These are phyloP conservation scores for Alternaria incomplexa DNA, from an alignment of 2,329 filamentous ascomycete genomes.

Conservation along the genomic window DNA sequence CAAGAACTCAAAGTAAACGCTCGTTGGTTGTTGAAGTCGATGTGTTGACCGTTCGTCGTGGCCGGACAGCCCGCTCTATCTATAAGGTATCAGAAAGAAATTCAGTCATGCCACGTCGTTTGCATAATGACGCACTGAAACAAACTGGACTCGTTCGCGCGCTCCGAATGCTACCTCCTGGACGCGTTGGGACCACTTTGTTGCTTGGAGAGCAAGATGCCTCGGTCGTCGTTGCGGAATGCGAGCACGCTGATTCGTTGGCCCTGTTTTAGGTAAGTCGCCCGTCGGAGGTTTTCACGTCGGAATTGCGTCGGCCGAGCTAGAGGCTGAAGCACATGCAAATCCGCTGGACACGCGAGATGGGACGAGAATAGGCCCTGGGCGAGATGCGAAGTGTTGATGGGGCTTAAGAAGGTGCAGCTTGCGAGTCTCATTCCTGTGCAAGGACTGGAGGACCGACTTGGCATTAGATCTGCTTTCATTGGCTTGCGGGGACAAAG, in stretches of 20 bases:
- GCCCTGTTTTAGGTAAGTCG: not conserved
- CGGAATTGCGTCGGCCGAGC: slow-evolving; percentile 8
- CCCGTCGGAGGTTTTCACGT: slow-evolving; percentile 6
- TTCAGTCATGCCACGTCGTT: slow-evolving; percentile 9
- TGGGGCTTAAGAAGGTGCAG: not conserved
- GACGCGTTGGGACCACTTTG: slow-evolving; percentile 10
- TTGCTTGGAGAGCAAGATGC: slow-evolving; percentile 19
- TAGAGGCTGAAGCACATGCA: slow-evolving; percentile 1
- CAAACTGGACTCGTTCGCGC: slow-evolving; percentile 8
- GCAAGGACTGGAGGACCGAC: not conserved
- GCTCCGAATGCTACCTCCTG: slow-evolving; percentile 9
- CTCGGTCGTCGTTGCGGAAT: slow-evolving; percentile 22
- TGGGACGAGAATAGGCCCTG: not conserved
- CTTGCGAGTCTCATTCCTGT: not conserved
- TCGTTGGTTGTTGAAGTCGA: not conserved
- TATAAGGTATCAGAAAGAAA: slow-evolving; percentile 1
- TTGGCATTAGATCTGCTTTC: not conserved
- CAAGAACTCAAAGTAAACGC: not conserved
- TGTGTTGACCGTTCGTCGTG: not conserved
- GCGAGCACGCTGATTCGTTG: slow-evolving; percentile 20
- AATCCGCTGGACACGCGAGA: not conserved
- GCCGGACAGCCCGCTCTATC: slow-evolving; percentile 3
- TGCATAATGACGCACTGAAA: slow-evolving; percentile 18
- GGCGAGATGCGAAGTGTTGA: not conserved
- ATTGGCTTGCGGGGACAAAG: not conserved